Percentiles rank a stretch among this genome's conserved stretches.
Evolutionary conservation across 768 basidiomycete species (phyloP).

Genomic region (Amanita subjunquillea): DNA sequence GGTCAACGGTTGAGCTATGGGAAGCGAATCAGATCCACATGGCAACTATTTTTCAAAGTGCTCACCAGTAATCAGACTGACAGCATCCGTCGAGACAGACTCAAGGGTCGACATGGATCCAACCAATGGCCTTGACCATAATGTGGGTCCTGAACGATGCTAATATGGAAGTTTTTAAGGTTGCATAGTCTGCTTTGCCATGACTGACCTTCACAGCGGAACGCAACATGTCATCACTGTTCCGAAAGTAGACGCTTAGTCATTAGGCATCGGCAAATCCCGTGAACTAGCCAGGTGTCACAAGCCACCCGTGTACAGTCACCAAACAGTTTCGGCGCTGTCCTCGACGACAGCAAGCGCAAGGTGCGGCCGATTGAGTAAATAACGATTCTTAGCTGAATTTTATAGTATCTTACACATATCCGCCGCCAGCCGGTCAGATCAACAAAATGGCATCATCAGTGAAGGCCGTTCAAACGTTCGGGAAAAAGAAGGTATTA

Average conservation of each 20-base stretch:
- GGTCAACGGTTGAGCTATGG: constrained; percentile 17
- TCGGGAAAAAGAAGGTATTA: constrained; percentile 98
- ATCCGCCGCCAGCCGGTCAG: constrained; percentile 18
- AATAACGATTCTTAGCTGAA: neutral
- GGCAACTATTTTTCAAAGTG: neutral
- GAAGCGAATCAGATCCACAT: constrained; percentile 1
- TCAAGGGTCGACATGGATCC: neutral
- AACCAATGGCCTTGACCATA: neutral
- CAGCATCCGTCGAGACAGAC: neutral
- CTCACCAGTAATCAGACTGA: constrained; percentile 2
- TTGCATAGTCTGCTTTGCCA: neutral
- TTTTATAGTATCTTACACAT: neutral
- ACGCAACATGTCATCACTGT: constrained; percentile 5
- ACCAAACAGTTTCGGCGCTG: constrained; percentile 24
- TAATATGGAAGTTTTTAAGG: neutral
- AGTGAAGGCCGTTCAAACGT: constrained; percentile 92
- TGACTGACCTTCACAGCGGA: constrained; percentile 1
- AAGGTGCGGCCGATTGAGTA: constrained; percentile 19
- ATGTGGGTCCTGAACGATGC: neutral
- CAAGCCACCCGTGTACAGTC: constrained; percentile 27
- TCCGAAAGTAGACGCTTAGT: constrained; percentile 18
- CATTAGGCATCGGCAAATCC: constrained; percentile 20
- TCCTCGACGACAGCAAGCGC: constrained; percentile 34
- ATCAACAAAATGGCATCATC: constrained; percentile 56
- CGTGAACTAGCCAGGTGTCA: constrained; percentile 29